These are phyloP conservation scores for Mycena crocata DNA, from an alignment of 768 basidiomycete species.

Conservation along the genomic window DNA sequence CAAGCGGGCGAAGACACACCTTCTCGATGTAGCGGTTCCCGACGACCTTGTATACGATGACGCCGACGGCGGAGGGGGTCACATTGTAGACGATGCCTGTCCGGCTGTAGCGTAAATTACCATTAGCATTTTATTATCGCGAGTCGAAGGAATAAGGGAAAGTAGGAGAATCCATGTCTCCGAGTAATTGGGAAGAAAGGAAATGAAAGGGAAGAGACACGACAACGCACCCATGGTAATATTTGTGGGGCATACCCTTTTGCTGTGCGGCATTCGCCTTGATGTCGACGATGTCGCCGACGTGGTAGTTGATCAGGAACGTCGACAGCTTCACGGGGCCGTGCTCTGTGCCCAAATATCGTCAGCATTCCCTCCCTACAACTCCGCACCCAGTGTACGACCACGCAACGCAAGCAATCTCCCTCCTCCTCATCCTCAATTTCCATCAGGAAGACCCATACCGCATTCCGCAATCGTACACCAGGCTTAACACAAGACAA, in stretches of 20 bases:
- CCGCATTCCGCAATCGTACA: too few relatives aligned
- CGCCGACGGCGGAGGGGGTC: slow-evolving; percentile 92
- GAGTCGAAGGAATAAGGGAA: slow-evolving; percentile 14
- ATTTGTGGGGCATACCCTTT: slow-evolving; percentile 99
- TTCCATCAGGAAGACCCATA: too few relatives aligned
- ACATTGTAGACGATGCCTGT: slow-evolving; percentile 99
- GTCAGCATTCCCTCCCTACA: slow-evolving; percentile 14
- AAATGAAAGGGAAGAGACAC: slow-evolving; percentile 8
- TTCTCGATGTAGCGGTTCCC: slow-evolving; percentile 99
- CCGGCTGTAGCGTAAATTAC: slow-evolving; percentile 26
- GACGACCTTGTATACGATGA: slow-evolving; percentile 98
- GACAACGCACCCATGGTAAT: slow-evolving; percentile 89
- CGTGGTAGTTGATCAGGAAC: slow-evolving; percentile 91
- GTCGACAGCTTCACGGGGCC: slow-evolving; percentile 93
- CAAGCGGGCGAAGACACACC: too few relatives aligned
- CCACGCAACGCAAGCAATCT: too few relatives aligned
- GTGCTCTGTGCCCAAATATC: slow-evolving; percentile 68
- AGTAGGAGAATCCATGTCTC: background rate
- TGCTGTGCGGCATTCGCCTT: slow-evolving; percentile 99
- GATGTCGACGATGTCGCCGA: slow-evolving; percentile 99
- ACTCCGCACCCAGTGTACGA: too few relatives aligned
- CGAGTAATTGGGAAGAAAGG: background rate
- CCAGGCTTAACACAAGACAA: too few relatives aligned
- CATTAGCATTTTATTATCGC: background rate
- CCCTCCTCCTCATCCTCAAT: background rate